Evolutionary conservation across 23 red algal species (phyloP), one percentile per base, ranked within the genome.

Genomic region (Pyropia yezoensis): DNA sequence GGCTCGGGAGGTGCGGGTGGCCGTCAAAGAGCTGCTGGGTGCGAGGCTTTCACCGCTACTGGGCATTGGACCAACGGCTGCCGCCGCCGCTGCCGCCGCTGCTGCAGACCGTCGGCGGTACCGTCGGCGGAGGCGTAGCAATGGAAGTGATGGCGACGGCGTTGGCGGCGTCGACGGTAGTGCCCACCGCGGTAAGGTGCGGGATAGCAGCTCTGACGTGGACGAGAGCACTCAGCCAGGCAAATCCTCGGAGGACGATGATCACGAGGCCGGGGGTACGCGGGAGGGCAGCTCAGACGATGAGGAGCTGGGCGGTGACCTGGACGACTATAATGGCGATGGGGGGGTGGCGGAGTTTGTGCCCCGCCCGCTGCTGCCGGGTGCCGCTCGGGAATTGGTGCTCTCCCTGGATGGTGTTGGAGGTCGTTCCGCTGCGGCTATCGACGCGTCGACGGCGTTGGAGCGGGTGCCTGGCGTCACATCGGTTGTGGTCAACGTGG

Each of bases 1-100:
- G 21, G 78, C 72, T 56, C 70, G 50, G 20, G 78, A 79, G 69
- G 79, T 93, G 47, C 61, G 88, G 3, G 70, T 52, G 15, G 66
- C 78, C 0, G 77, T 86, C 13, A 62, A 53, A 26, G 70, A 62
- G 19, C 50, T 93, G 49, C 56, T 93, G 14, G 49, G 73, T 7
- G 66, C 57, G 1, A 39, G 83, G 22, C 30, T 88, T 9, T 24
- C 24, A 0, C 69, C 70, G 19, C 25, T 59, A 15, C 12, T 47
- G 39, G 39, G 39, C 39, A 47, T 47, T 13, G 39, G 39, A 13
- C 39, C 39, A 47, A 47, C 39, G 39, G 39, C 39, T 1, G 39
- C 39, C 39, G 39, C 39, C 39, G 39, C 3, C 39, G 39, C 39
- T 47, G 39, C 39, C 7, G 39, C 39, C 12, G 39, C 39, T 13